Base-by-base conservation (phyloP, 805 yeast species). In the Isabelozyma gotoi region DNA sequence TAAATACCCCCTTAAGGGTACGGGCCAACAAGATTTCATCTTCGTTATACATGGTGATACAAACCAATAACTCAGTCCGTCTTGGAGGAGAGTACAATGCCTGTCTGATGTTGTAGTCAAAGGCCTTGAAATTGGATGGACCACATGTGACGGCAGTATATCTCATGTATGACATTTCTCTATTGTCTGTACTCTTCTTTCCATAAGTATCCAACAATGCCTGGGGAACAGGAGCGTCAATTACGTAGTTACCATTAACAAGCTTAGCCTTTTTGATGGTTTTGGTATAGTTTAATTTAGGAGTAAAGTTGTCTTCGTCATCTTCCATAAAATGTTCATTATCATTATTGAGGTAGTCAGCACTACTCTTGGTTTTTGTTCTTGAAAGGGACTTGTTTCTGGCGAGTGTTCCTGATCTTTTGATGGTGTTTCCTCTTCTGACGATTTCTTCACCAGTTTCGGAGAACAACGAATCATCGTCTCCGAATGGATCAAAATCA, bases 141-240 rank as follows among this genome's bases (percentile, higher is more conserved):
- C 92, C 95, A 62, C 96, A 85, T 1, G 98, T 92, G 16, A 88
- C 90, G 0, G 97, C 97, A 44, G 94, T 88, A 65, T 91, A 92
- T 62, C 98, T 78, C 92, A 92, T 84, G 55, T 84, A 88, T 27
- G 74, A 85, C 85, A 70, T 92, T 86, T 60, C 91, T 60, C 73
- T 67, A 61, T 71, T 69, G 34, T 65, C 68, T 8, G 59, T 53
- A 46, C 63, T 57, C 43, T 60, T 57, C 42, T 52, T 56, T 3
- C 72, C 71, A 46, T 63, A 71, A 5, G 62, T 65, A 36, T 59
- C 64, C 36, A 71, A 53, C 29, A 72, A 60, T 10, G 68, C 53
- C 39, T 58, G 48, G 8, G 77, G 77, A 8, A 63, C 69, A 1
- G 75, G 75, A 16, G 71, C 70, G 47, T 72, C 77, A 39, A 72